Conservation (phyloP, 371 early-diverging fungal species). For the Homolaphlyctis polyrhiza region DNA sequence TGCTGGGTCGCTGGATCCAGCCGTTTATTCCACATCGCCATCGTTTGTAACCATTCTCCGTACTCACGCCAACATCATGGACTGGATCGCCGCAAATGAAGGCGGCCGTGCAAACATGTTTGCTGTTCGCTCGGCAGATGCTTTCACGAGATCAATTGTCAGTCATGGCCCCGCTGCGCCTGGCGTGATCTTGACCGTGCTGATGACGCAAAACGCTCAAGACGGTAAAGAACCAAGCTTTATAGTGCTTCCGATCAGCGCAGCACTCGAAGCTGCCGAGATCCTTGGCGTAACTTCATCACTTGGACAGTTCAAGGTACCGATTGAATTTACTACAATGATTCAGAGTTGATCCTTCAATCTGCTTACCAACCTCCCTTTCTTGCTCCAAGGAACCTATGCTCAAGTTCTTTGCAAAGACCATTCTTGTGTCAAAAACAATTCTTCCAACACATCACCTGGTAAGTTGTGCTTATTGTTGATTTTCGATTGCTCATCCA, state of each 20-base stretch:
- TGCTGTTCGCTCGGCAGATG: background rate
- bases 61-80: background rate
- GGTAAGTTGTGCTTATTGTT: conserved; percentile 20
- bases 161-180: background rate
- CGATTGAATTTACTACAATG: background rate
- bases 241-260: conserved; percentile 9
- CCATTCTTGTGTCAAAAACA: conserved; percentile 51
- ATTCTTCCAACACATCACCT: conserved; percentile 45
- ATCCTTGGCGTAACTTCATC: background rate
- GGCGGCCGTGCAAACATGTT: background rate
- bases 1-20: background rate
- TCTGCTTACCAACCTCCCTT: background rate
- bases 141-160: background rate
- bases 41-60: background rate
- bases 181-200: background rate
- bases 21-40: background rate
- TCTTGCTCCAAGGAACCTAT: conserved; percentile 35
- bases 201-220: conserved; percentile 11
- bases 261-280: background rate
- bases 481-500: background rate
- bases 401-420: conserved; percentile 58
- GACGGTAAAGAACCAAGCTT: conserved; percentile 13
- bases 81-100: background rate
- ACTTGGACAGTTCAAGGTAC: conserved; percentile 21
- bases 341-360: background rate